phyloP scores from a whole-genome alignment of 495 filamentous ascomycete genomes.

The Echria macrotheca region DNA sequence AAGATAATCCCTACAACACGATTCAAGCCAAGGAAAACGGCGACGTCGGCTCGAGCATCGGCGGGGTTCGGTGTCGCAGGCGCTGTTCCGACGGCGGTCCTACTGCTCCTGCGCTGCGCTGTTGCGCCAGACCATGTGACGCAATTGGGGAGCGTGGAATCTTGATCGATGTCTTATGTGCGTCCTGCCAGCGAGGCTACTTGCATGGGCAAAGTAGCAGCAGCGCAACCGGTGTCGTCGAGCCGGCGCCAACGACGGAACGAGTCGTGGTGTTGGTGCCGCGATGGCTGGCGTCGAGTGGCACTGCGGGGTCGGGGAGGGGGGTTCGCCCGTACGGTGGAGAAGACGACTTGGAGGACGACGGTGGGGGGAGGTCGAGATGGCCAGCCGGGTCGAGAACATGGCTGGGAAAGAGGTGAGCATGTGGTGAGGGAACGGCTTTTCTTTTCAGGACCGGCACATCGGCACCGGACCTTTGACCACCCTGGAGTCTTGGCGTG shows the following conservation, averaged over 20 bases:
- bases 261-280: background rate
- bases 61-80: no score
- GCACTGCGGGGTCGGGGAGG: background rate
- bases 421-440: no score
- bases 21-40: constrained; percentile 1
- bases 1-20: no score
- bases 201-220: background rate
- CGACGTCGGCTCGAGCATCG: constrained; percentile 5
- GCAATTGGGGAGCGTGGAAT: background rate
- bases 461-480: background rate
- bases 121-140: no score
- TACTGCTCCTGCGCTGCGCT: no score
- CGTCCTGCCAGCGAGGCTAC: constrained; percentile 1
- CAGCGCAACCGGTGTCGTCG: background rate
- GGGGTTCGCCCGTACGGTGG: no score
- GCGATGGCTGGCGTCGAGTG: background rate
- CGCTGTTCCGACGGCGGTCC: no score
- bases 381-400: no score
- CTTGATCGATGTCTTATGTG: background rate
- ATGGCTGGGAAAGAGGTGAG: background rate
- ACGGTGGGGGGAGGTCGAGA: background rate
- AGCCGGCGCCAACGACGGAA: background rate
- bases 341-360: no score
- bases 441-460: background rate
- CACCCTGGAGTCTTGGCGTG: background rate